These are phyloP conservation scores for Fistulinella prunicolor DNA, from an alignment of 768 basidiomycete species.

Conservation along the genomic window DNA sequence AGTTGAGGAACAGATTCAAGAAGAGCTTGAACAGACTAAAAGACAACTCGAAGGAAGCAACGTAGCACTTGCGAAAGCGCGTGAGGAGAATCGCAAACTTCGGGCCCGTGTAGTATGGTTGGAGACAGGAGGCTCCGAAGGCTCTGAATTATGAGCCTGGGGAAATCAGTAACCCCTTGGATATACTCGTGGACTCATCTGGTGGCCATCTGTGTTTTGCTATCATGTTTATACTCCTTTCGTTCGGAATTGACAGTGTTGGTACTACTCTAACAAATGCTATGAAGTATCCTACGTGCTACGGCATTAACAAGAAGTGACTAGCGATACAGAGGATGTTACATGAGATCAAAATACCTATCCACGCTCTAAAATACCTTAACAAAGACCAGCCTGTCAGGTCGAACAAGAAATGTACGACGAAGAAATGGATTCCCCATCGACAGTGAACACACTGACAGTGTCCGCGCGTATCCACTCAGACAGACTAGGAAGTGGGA, in stretches of 20 bases:
- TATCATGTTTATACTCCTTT: conserved; percentile 1
- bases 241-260: conserved; percentile 10
- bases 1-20: conserved; percentile 52
- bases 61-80: conserved; percentile 42
- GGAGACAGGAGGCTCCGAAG: conserved; percentile 35
- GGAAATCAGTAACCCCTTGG: conserved; percentile 8
- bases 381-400: conserved; percentile 6
- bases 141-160: conserved; percentile 28
- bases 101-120: conserved; percentile 36
- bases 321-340: conserved; percentile 12
- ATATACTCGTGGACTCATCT: conserved; percentile 12
- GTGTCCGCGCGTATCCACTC: conserved; percentile 53
- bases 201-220: conserved; percentile 9
- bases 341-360: neutral
- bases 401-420: conserved; percentile 10
- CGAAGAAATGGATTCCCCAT: conserved; percentile 17
- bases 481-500: conserved; percentile 49
- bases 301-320: conserved; percentile 2
- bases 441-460: conserved; percentile 24
- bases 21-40: conserved; percentile 48
- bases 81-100: conserved; percentile 56
- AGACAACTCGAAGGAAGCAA: conserved; percentile 45
- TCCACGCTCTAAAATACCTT: conserved; percentile 1
- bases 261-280: conserved; percentile 6
- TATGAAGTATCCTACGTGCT: neutral